Conservation (phyloP, 2,329 filamentous ascomycete species). For the Penicillium hesseltinei region DNA sequence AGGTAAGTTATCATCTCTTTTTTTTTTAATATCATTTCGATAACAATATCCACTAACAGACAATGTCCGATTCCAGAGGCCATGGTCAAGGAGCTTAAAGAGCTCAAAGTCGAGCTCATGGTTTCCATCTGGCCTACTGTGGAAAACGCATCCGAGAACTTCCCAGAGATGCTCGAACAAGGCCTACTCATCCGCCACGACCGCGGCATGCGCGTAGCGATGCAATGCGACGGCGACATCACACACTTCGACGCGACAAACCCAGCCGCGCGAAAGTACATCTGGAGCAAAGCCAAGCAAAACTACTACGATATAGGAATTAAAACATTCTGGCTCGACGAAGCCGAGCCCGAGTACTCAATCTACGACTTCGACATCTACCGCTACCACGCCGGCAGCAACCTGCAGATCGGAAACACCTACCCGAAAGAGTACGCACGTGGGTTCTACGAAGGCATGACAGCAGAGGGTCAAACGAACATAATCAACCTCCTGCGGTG, state of each 20-base stretch:
- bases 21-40: not conserved
- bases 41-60: not conserved
- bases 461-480: slow-evolving; percentile 52
- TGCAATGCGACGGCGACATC: slow-evolving; percentile 60
- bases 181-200: slow-evolving; percentile 62
- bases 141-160: slow-evolving; percentile 59
- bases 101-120: slow-evolving; percentile 63
- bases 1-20: slow-evolving; percentile 33
- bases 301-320: slow-evolving; percentile 65
- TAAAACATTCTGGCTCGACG: slow-evolving; percentile 66
- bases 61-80: slow-evolving; percentile 41
- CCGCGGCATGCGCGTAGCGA: slow-evolving; percentile 56
- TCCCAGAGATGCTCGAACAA: slow-evolving; percentile 59
- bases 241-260: slow-evolving; percentile 65
- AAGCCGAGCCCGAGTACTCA: slow-evolving; percentile 65
- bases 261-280: slow-evolving; percentile 55
- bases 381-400: slow-evolving; percentile 57
- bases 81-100: slow-evolving; percentile 62
- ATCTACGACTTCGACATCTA: slow-evolving; percentile 67
- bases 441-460: slow-evolving; percentile 60
- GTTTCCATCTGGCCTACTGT: slow-evolving; percentile 69
- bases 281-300: slow-evolving; percentile 59
- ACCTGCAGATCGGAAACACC: slow-evolving; percentile 58
- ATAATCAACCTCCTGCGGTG: slow-evolving; percentile 61
- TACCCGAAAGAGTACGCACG: slow-evolving; percentile 59